These are phyloP conservation scores for Cryomyces antarcticus DNA, from an alignment of 495 filamentous ascomycete species.

Conservation along the genomic window DNA sequence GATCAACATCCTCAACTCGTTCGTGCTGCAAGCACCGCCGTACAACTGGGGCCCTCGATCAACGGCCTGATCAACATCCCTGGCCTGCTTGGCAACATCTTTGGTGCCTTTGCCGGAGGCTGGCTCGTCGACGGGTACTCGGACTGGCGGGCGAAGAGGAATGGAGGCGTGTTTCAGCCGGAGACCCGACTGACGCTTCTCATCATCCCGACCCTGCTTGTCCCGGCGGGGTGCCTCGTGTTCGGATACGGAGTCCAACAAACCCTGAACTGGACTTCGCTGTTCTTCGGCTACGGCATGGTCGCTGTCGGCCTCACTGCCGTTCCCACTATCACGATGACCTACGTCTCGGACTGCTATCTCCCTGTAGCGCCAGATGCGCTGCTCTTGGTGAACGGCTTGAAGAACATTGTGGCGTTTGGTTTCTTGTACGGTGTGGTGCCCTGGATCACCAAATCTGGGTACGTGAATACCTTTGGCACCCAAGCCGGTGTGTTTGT, in stretches of 20 bases:
- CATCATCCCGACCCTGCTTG: conserved; percentile 12
- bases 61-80: conserved; percentile 19
- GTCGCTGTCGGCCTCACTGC: conserved; percentile 13
- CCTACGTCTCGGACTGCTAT: conserved; percentile 15
- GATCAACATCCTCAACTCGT: conserved; percentile 17
- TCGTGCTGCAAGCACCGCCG: conserved; percentile 17
- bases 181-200: conserved; percentile 13
- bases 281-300: conserved; percentile 18
- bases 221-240: conserved; percentile 13
- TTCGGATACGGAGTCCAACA: conserved; percentile 16
- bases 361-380: conserved; percentile 16
- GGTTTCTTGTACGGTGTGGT: conserved; percentile 10
- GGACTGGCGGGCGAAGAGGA: conserved; percentile 13
- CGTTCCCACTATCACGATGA: conserved; percentile 11
- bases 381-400: conserved; percentile 15
- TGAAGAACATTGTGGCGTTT: conserved; percentile 2
- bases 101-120: conserved; percentile 13
- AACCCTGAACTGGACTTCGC: conserved; percentile 10
- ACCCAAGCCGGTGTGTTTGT: conserved; percentile 16
- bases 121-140: conserved; percentile 13
- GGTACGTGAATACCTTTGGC: conserved; percentile 15
- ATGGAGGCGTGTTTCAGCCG: conserved; percentile 14
- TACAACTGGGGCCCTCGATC: conserved; percentile 13
- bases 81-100: conserved; percentile 15
- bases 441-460: conserved; percentile 16